A percentile compares a stretch with the other conserved stretches of the same genome.
Evolutionary conservation across 768 basidiomycete genomes (phyloP).

Genomic region (Pisolithus tinctorius): DNA sequence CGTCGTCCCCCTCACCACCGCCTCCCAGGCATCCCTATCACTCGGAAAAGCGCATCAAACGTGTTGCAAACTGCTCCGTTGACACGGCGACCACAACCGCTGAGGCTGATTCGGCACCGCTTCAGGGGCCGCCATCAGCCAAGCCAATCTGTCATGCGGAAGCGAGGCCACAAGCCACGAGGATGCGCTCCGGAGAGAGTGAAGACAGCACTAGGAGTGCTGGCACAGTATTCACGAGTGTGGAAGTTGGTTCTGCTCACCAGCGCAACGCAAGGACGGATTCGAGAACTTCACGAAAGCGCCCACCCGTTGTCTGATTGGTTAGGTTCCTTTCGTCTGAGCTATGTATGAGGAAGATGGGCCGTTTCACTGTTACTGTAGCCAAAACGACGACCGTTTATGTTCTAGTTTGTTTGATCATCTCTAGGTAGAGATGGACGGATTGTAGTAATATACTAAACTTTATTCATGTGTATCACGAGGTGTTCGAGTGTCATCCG

Average conservation of each 20-base stretch:
- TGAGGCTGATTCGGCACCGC: not conserved
- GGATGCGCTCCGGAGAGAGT: not conserved
- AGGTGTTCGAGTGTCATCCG: too few species aligned
- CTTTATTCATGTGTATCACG: too few species aligned
- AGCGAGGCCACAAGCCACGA: not conserved
- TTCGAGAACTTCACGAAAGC: not conserved
- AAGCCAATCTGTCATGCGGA: not conserved
- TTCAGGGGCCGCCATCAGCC: not conserved
- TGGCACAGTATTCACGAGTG: not conserved
- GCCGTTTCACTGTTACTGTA: too few species aligned
- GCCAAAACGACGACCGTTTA: too few species aligned
- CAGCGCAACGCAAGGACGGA: not conserved
- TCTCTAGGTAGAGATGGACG: too few species aligned
- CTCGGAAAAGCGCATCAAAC: not conserved
- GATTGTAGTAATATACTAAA: too few species aligned
- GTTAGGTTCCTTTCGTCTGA: too few species aligned
- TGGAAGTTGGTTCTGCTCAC: not conserved
- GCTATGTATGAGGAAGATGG: too few species aligned
- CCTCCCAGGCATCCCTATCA: not conserved
- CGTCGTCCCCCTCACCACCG: not conserved
- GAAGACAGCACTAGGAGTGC: not conserved
- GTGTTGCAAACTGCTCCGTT: not conserved
- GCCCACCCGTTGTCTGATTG: not conserved
- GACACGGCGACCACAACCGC: not conserved
- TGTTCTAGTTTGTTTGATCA: too few species aligned